Evolutionary conservation across 495 filamentous ascomycete genomes (phyloP), one percentile per base, ranked within the genome.

Genomic region (Penicillium roqueforti): DNA sequence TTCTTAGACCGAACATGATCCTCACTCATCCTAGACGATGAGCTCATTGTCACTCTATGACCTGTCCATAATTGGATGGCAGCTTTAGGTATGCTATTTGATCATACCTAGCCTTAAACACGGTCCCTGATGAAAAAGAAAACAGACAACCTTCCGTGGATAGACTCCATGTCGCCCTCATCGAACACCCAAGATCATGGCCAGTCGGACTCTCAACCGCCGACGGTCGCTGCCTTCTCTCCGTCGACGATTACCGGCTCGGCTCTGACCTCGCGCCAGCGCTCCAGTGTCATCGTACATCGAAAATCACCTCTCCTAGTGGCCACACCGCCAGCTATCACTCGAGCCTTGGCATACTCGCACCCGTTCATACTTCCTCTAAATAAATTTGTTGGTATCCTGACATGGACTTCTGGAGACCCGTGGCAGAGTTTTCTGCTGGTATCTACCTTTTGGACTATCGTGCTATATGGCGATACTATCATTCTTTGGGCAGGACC

Each of bases 381-480:
- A 37, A 97, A 96, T 61, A 87, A 84, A 58, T 58, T 93, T 10
- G 84, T 81, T 14, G 92, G 92, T 0, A 75, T 99, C 45, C 58
- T 97, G 37, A 95, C 88, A 71, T 99, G 93, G 93, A 93, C 89
- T 16, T 91, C 86, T 9, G 86, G 80, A 26, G 93, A 99, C 60
- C 85, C 91, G 2, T 97, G 92, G 92, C 90, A 97, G 73, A 95
- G 90, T 76, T 99, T 99, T 70, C 75, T 99, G 43, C 66, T 97
- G 26, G 76, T 99, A 11, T 82, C 84, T 2, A 75, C 65, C 4
- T 99, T 96, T 63, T 99, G 93, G 93, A 85, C 82, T 0, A 67
- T 86, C 7, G 85, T 88, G 1, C 74, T 96, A 2, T 97, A 97
- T 67, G 91, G 91, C 37, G 92, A 95, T 69, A 72, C 77, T 19